Evolutionary conservation across 768 basidiomycete species (phyloP).

Genomic region (Mycena rebaudengoi): DNA sequence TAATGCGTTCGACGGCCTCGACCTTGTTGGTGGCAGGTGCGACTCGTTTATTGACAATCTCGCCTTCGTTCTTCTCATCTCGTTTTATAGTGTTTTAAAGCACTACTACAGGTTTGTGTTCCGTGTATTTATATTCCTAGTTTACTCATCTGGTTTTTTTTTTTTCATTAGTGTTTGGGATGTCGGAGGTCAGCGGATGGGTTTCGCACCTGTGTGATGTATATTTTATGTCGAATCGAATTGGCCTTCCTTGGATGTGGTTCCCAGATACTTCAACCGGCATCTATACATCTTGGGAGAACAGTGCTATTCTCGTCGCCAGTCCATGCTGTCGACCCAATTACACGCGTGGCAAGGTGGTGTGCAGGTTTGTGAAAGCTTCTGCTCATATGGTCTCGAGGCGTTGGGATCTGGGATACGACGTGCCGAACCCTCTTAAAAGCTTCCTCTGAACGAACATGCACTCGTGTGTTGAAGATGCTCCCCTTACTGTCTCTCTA

Average conservation of each 20-base stretch:
- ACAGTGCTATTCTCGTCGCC: too few species aligned
- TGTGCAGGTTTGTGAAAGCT: too few species aligned
- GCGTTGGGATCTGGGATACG: too few species aligned
- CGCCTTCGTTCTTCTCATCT: neutral
- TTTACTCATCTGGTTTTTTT: constrained; percentile 5
- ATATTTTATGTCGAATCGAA: too few species aligned
- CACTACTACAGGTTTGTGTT: constrained; percentile 52
- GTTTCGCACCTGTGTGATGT: constrained; percentile 52
- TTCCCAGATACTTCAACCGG: too few species aligned
- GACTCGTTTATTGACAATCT: neutral
- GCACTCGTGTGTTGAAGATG: constrained; percentile 4
- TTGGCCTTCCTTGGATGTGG: too few species aligned
- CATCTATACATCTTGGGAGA: too few species aligned
- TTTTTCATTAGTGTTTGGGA: constrained; percentile 71
- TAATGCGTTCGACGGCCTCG: constrained; percentile 40
- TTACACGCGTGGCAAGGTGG: too few species aligned
- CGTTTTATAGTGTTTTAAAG: constrained; percentile 51
- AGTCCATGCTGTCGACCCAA: too few species aligned
- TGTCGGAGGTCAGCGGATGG: constrained; percentile 55
- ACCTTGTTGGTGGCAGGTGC: constrained; percentile 47
- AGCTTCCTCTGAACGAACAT: neutral
- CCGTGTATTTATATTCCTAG: neutral
- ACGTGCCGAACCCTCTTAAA: too few species aligned
- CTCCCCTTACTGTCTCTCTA: constrained; percentile 12
- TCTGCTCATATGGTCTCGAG: too few species aligned